A percentile compares a stretch with the other conserved stretches of the same genome.
phyloP scores from a whole-genome alignment of 306 rosid species.

The Ammopiptanthus mongolicus region DNA sequence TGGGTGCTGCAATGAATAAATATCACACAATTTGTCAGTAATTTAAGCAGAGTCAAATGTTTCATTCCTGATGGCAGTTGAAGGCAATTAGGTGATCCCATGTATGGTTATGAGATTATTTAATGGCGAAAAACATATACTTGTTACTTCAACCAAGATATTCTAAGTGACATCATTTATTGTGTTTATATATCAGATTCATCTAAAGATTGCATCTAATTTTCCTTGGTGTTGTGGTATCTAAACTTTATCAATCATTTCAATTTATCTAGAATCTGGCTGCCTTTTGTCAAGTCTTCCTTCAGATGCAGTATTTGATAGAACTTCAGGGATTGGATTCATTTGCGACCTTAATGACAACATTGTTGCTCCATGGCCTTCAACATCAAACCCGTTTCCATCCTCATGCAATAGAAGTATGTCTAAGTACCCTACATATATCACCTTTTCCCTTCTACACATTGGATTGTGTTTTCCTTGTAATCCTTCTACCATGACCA shows the following conservation, averaged over 20 bases:
- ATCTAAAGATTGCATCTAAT: background rate
- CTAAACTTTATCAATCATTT: conserved; percentile 19
- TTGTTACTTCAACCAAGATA: background rate
- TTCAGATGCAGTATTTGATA: conserved; percentile 48
- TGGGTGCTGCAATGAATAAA: background rate
- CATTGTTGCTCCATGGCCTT: conserved; percentile 70
- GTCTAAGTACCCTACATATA: conserved; percentile 8
- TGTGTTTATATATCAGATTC: background rate
- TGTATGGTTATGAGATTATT: background rate
- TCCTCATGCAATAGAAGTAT: conserved; percentile 60
- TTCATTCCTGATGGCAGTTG: background rate
- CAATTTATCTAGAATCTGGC: conserved; percentile 43
- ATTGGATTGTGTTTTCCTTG: background rate
- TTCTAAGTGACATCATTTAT: background rate
- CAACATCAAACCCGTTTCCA: conserved; percentile 26
- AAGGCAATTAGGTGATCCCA: background rate
- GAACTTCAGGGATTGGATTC: conserved; percentile 54
- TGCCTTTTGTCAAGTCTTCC: conserved; percentile 71
- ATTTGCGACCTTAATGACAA: conserved; percentile 74
- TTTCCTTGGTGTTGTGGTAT: background rate
- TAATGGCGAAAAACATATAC: background rate
- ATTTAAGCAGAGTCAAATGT: background rate
- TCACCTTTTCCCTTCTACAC: background rate
- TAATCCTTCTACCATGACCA: background rate
- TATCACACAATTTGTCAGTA: background rate